Evolutionary conservation across 495 filamentous ascomycete genomes (phyloP).

Genomic region (Annulohypoxylon moriforme): DNA sequence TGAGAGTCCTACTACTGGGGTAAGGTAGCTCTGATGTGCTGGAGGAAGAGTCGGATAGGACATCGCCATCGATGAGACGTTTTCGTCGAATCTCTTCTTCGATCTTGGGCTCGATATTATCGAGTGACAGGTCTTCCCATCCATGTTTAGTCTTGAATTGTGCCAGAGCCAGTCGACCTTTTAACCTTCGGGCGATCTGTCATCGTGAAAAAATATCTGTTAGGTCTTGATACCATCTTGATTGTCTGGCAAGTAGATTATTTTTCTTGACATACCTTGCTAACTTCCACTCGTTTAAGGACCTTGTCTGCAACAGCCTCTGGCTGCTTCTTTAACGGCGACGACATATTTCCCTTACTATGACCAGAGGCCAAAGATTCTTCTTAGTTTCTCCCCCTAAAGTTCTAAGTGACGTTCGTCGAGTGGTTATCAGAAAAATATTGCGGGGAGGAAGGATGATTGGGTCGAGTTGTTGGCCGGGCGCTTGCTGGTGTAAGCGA

Average conservation of each 20-base stretch:
- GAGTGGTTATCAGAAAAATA: constrained; percentile 41
- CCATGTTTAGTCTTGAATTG: constrained; percentile 97
- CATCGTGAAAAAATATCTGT: constrained; percentile 26
- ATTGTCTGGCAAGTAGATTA: neutral
- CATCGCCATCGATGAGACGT: constrained; percentile 70
- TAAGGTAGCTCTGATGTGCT: constrained; percentile 71
- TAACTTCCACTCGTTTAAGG: constrained; percentile 78
- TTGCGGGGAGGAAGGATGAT: constrained; percentile 40
- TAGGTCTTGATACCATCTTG: constrained; percentile 21
- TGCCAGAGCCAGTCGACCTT: constrained; percentile 92
- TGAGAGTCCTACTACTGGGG: constrained; percentile 59
- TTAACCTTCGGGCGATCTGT: constrained; percentile 89
- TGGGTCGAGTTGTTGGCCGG: constrained; percentile 48
- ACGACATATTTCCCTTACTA: constrained; percentile 61
- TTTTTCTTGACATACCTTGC: constrained; percentile 72
- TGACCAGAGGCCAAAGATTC: constrained; percentile 31
- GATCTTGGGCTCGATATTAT: constrained; percentile 76
- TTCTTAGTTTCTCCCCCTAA: constrained; percentile 24
- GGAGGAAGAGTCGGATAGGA: constrained; percentile 83
- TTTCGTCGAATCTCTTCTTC: constrained; percentile 78
- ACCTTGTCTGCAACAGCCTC: constrained; percentile 77
- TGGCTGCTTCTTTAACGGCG: constrained; percentile 68
- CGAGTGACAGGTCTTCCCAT: constrained; percentile 80
- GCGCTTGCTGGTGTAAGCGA: constrained; percentile 55
- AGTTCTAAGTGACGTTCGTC: constrained; percentile 36